Percentiles rank a stretch among this genome's conserved stretches.
phyloP scores from a whole-genome alignment of 139 green algal species.

The Raphidocelis subcapitata region DNA sequence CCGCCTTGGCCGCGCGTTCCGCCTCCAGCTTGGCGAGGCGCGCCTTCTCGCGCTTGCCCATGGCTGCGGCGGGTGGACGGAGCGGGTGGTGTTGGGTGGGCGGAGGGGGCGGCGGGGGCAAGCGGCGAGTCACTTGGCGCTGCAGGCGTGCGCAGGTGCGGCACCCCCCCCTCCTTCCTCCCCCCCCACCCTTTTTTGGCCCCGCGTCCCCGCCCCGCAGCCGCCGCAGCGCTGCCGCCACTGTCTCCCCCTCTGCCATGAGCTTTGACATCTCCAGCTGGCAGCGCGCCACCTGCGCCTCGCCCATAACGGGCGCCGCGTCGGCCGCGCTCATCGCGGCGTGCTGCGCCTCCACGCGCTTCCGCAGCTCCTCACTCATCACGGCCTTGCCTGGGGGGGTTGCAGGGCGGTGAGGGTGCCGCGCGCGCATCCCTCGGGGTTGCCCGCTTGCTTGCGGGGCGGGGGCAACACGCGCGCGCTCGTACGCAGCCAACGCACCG shows the following conservation, averaged over 20 bases:
- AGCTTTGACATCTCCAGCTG: constrained; percentile 49
- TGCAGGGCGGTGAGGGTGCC: no score
- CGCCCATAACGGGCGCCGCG: constrained; percentile 7
- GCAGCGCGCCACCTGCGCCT: constrained; percentile 9
- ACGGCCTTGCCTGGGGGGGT: no score
- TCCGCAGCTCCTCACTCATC: neutral
- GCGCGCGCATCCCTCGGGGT: no score
- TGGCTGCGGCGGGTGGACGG: constrained; percentile 10
- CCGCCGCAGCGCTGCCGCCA: constrained; percentile 60
- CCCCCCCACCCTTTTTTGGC: neutral
- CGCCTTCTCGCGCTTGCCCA: constrained; percentile 47
- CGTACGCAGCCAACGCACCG: neutral
- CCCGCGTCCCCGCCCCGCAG: constrained; percentile 37
- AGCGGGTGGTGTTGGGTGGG: no score
- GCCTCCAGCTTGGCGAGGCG: constrained; percentile 33
- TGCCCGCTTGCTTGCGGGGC: no score
- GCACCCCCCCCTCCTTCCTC: neutral
- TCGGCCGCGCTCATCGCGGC: constrained; percentile 17
- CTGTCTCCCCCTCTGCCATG: constrained; percentile 61
- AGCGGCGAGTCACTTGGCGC: no score
- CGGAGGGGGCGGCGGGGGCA: no score
- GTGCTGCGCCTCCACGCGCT: neutral
- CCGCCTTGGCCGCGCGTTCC: neutral
- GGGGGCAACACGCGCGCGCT: no score
- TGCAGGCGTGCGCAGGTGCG: no score